phyloP scores from a whole-genome alignment of 2,329 filamentous ascomycete species.

The Pseudogymnoascus sp. region DNA sequence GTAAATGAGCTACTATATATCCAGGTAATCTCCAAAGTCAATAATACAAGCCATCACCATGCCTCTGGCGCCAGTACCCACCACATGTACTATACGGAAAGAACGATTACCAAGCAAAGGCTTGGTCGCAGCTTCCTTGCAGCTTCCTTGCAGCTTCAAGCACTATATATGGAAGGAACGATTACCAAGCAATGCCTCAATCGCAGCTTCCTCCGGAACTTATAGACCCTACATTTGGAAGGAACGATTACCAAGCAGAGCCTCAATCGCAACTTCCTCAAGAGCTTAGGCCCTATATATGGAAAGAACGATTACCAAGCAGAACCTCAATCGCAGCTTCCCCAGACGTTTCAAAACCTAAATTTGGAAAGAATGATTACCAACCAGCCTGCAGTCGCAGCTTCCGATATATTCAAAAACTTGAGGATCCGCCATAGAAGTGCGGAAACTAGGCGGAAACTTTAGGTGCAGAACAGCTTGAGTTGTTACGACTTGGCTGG shows the following conservation, averaged over 20 bases:
- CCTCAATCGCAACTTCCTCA: neutral
- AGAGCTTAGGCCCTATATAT: neutral
- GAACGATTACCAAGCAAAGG: neutral
- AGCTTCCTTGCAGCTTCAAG: neutral
- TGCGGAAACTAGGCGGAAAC: no score
- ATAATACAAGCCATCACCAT: neutral
- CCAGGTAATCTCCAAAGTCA: neutral
- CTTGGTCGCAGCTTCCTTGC: neutral
- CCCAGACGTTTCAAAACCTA: no score
- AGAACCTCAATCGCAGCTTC: neutral
- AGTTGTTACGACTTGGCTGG: constrained; percentile 56
- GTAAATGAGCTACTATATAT: neutral
- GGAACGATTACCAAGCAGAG: neutral
- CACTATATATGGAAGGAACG: neutral
- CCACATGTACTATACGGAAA: neutral
- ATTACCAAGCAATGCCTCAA: neutral
- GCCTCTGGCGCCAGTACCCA: neutral
- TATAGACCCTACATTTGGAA: neutral
- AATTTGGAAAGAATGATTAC: neutral
- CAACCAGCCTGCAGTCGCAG: neutral
- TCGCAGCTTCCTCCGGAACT: neutral
- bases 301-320: neutral
- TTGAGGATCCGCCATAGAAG: no score
- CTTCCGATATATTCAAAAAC: neutral
- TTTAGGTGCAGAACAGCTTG: neutral